phyloP scores from a whole-genome alignment of 805 yeast species.

The Kodamaea fukazawae region DNA sequence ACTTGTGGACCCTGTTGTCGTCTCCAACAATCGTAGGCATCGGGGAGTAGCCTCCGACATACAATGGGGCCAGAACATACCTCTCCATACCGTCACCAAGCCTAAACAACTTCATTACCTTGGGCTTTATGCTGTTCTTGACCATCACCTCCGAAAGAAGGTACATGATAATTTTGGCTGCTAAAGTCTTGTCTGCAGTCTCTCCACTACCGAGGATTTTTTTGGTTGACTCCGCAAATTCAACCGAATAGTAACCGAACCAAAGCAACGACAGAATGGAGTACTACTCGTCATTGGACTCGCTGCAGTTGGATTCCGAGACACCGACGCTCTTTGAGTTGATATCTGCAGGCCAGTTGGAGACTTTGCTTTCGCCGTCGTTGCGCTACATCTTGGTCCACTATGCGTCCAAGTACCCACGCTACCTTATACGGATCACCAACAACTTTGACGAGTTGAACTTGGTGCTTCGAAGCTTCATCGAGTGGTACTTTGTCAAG shows the following conservation, averaged over 20 bases:
- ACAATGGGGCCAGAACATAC: too few species aligned
- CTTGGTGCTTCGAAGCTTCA: constrained; percentile 51
- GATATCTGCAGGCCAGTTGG: constrained; percentile 76
- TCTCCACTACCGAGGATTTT: constrained; percentile 1
- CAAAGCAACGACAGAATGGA: constrained; percentile 51
- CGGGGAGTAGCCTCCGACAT: too few species aligned
- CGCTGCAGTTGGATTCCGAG: constrained; percentile 68
- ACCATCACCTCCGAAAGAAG: neutral
- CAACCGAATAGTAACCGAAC: neutral
- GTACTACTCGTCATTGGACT: constrained; percentile 75
- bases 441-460: constrained; percentile 78
- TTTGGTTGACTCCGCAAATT: constrained; percentile 8
- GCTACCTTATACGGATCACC: constrained; percentile 56
- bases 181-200: constrained; percentile 1
- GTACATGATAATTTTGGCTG: constrained; percentile 1
- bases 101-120: neutral
- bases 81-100: neutral
- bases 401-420: constrained; percentile 77
- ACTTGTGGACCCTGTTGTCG: too few species aligned
- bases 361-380: constrained; percentile 76
- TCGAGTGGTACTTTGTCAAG: constrained; percentile 70
- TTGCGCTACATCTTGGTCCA: constrained; percentile 75
- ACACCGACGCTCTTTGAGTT: constrained; percentile 89
- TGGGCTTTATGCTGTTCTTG: neutral
- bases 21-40: too few species aligned